phyloP scores from a whole-genome alignment of 2,329 filamentous ascomycete species.

The Sarocladium brachiariae region DNA sequence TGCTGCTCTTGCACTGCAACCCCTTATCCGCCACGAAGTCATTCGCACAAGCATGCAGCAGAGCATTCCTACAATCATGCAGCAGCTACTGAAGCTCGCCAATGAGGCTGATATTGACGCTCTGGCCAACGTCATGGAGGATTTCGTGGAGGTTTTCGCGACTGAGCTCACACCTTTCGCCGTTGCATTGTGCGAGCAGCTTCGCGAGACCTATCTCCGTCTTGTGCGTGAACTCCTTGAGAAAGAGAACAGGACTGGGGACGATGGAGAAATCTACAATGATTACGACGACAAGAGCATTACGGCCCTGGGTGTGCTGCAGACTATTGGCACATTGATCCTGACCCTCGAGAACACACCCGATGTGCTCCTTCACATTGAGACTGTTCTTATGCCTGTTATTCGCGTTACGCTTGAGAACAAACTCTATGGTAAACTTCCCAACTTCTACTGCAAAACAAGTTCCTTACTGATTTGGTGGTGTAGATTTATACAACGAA shows the following conservation, averaged over 20 bases:
- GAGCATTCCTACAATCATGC: conserved; percentile 98
- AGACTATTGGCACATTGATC: conserved; percentile 96
- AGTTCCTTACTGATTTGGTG: neutral
- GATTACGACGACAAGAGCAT: conserved; percentile 99
- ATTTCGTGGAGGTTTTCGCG: conserved; percentile 99
- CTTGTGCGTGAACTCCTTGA: conserved; percentile 90
- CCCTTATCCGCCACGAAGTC: conserved; percentile 88
- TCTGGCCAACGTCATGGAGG: conserved; percentile 97
- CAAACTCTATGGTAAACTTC: conserved; percentile 73
- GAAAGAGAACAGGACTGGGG: conserved; percentile 70
- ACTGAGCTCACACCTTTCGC: conserved; percentile 94
- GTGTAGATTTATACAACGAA: conserved; percentile 87
- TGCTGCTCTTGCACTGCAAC: conserved; percentile 87
- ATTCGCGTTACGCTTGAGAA: conserved; percentile 95
- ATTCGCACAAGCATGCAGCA: conserved; percentile 95
- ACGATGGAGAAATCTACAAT: conserved; percentile 71
- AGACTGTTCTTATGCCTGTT: conserved; percentile 94
- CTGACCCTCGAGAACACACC: conserved; percentile 95
- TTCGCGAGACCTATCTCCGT: conserved; percentile 90
- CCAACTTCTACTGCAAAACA: neutral
- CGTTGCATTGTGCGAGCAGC: conserved; percentile 89
- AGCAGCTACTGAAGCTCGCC: conserved; percentile 90
- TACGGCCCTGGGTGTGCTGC: conserved; percentile 87
- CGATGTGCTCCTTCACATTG: conserved; percentile 88
- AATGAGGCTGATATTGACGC: conserved; percentile 98